phyloP scores from a whole-genome alignment of 1,284 basidiomycete genomes.

The Ganoderma sp. region DNA sequence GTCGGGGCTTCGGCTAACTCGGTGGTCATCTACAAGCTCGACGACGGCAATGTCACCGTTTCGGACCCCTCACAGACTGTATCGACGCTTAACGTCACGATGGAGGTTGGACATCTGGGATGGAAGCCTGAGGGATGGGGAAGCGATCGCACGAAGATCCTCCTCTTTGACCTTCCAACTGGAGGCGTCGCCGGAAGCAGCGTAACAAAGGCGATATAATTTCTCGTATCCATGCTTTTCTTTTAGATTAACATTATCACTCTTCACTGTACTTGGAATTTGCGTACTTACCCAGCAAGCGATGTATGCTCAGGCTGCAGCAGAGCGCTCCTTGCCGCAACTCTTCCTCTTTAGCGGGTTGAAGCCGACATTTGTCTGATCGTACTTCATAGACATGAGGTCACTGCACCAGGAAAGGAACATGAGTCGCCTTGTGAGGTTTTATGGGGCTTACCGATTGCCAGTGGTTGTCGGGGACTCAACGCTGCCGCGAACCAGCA shows the following conservation, averaged over 20 bases:
- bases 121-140: slow-evolving; percentile 17
- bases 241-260: neutral
- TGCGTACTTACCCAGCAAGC: neutral
- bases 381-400: neutral
- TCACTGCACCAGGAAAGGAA: neutral
- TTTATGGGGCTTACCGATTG: too few relatives aligned
- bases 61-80: slow-evolving; percentile 62
- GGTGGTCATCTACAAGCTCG: slow-evolving; percentile 52
- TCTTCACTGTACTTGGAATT: neutral
- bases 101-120: slow-evolving; percentile 38
- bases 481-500: too few relatives aligned
- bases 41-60: slow-evolving; percentile 53
- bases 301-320: neutral
- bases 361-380: neutral
- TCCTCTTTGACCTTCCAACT: slow-evolving; percentile 39
- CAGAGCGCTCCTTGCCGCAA: neutral
- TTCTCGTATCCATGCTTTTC: too few relatives aligned
- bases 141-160: slow-evolving; percentile 35
- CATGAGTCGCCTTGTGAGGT: too few relatives aligned
- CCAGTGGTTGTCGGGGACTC: too few relatives aligned
- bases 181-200: slow-evolving; percentile 51
- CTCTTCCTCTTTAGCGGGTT: neutral
- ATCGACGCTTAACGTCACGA: slow-evolving; percentile 37
- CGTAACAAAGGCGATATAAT: slow-evolving; percentile 39
- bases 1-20: slow-evolving; percentile 49